Evolutionary conservation across 805 yeast genomes (phyloP).

Genomic region (Lipomyces spencermartinsiae): DNA sequence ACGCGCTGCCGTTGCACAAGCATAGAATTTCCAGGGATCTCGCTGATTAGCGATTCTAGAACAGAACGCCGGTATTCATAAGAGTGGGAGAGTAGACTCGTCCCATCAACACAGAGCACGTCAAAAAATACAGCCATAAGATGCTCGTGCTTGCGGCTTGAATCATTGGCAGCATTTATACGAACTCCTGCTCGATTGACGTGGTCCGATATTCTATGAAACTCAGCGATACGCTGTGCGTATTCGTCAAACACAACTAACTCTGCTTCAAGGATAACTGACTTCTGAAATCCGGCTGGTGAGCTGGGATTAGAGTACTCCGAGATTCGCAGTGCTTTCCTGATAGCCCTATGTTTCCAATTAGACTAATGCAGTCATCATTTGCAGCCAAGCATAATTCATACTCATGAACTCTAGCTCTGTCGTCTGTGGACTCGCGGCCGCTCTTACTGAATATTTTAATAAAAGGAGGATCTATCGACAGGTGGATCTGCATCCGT

Average conservation of each 20-base stretch:
- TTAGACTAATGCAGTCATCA: background rate
- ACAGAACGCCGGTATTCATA: constrained; percentile 12
- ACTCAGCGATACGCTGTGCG: constrained; percentile 16
- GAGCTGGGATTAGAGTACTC: background rate
- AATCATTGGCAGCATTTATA: constrained; percentile 12
- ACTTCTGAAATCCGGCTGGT: background rate
- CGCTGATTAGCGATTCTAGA: constrained; percentile 13
- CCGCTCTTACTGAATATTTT: constrained; percentile 31
- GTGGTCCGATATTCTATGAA: constrained; percentile 29
- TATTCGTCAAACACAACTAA: constrained; percentile 26
- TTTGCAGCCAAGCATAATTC: background rate
- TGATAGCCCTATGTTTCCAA: background rate
- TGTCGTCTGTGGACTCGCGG: constrained; percentile 29
- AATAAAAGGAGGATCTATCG: background rate
- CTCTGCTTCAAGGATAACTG: constrained; percentile 28
- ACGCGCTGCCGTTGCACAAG: background rate
- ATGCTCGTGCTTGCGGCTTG: constrained; percentile 11
- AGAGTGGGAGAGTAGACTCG: constrained; percentile 16
- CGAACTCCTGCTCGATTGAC: constrained; percentile 18
- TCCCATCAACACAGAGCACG: constrained; percentile 19
- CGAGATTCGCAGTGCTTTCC: constrained; percentile 1
- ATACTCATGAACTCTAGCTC: constrained; percentile 17
- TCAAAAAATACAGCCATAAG: constrained; percentile 31
- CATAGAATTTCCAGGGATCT: constrained; percentile 15
- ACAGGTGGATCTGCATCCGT: constrained; percentile 31